These are phyloP conservation scores for Phytophthora chlamydospora DNA, from an alignment of 352 stramenopile species.

Conservation along the genomic window DNA sequence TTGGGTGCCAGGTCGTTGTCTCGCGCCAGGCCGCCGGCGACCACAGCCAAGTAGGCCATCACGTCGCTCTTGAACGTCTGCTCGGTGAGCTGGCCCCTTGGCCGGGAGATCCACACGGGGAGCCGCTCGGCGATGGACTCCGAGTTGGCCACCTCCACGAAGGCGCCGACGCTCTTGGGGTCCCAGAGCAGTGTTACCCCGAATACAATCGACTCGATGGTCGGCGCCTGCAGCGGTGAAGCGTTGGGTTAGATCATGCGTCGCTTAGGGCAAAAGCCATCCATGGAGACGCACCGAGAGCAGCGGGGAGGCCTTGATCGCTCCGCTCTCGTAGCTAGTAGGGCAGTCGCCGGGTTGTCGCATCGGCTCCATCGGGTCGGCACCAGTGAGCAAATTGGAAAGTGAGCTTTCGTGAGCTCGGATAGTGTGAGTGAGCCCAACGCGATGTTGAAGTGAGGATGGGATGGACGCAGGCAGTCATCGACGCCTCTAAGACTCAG, in stretches of 20 bases:
- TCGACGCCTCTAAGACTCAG: too few species aligned
- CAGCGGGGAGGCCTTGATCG: constrained; percentile 11
- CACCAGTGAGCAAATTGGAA: constrained; percentile 13
- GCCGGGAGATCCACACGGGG: constrained; percentile 29
- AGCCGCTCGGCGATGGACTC: background rate
- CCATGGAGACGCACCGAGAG: constrained; percentile 15
- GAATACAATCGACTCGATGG: constrained; percentile 21
- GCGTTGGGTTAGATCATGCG: constrained; percentile 4
- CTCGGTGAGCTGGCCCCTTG: constrained; percentile 27
- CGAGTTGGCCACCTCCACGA: constrained; percentile 29
- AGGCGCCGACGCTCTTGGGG: constrained; percentile 19
- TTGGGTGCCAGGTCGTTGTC: constrained; percentile 36
- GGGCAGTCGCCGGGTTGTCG: constrained; percentile 12
- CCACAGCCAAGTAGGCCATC: constrained; percentile 21
- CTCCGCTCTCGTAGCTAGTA: constrained; percentile 22
- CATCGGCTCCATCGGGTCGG: constrained; percentile 27
- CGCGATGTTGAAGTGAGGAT: too few species aligned
- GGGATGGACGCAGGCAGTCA: too few species aligned
- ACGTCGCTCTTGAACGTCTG: constrained; percentile 30
- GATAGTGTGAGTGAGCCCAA: too few species aligned
- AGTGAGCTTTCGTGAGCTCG: background rate
- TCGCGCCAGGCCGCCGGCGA: constrained; percentile 27
- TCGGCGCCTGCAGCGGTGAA: constrained; percentile 11
- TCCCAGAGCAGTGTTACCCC: constrained; percentile 30
- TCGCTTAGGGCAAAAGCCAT: background rate